These are phyloP conservation scores for Kondoa subrosea DNA, from an alignment of 768 basidiomycete species.

Conservation along the genomic window DNA sequence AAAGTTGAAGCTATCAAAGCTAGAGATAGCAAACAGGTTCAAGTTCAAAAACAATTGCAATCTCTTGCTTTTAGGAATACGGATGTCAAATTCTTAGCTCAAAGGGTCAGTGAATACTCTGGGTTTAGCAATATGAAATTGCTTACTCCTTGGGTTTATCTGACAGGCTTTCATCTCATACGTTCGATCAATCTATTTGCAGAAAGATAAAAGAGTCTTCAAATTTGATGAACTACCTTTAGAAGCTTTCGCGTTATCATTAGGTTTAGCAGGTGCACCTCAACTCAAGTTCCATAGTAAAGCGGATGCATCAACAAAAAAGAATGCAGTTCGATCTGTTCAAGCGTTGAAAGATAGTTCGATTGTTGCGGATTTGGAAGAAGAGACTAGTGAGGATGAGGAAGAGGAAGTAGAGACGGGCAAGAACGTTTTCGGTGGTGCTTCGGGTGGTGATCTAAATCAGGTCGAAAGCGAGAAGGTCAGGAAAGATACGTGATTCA, in stretches of 20 bases:
- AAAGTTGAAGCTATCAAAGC: slow-evolving; percentile 61
- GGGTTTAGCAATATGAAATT: neutral
- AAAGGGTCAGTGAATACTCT: slow-evolving; percentile 44
- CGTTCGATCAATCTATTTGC: slow-evolving; percentile 74
- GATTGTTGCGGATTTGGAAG: slow-evolving; percentile 8
- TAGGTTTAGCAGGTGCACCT: slow-evolving; percentile 84
- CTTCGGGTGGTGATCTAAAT: slow-evolving; percentile 12
- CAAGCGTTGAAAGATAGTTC: slow-evolving; percentile 23
- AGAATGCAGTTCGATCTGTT: slow-evolving; percentile 47
- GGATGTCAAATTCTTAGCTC: slow-evolving; percentile 91
- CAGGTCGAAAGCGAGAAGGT: slow-evolving; percentile 30
- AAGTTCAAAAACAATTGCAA: slow-evolving; percentile 67
- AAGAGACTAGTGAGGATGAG: slow-evolving; percentile 5
- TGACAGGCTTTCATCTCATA: slow-evolving; percentile 85
- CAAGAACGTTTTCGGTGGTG: neutral
- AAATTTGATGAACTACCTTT: slow-evolving; percentile 65
- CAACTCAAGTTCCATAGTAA: slow-evolving; percentile 70
- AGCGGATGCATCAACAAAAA: slow-evolving; percentile 54
- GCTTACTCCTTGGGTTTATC: neutral
- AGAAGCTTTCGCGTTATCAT: slow-evolving; percentile 66
- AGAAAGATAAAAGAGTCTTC: slow-evolving; percentile 87
- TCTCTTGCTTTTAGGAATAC: slow-evolving; percentile 85
- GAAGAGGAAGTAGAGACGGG: slow-evolving; percentile 13
- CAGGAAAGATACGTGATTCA: slow-evolving; percentile 5
- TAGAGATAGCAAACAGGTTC: slow-evolving; percentile 62